Evolutionary conservation across 305 asterid genomes (phyloP).

Genomic region (Coffea humblotiana): DNA sequence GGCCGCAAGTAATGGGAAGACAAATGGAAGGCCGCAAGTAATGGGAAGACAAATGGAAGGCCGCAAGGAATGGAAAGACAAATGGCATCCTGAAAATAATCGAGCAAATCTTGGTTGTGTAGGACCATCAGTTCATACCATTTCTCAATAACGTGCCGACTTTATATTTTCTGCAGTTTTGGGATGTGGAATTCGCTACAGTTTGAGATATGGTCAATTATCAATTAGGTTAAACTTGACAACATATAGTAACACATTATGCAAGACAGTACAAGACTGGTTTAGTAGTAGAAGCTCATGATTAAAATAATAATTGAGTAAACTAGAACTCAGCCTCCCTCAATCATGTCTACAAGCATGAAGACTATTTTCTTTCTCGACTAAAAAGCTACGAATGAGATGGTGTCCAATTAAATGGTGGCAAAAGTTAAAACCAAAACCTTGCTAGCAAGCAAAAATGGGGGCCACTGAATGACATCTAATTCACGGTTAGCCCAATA

Average conservation of each 20-base stretch:
- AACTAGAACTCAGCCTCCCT: background rate
- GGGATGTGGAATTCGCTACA: too few species aligned
- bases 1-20: too few species aligned
- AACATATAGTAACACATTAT: background rate
- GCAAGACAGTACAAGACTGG: background rate
- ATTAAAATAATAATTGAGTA: background rate
- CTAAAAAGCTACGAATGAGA: background rate
- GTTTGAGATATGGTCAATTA: background rate
- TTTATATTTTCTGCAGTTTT: background rate
- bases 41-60: background rate
- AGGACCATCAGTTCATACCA: background rate
- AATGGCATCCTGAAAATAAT: background rate
- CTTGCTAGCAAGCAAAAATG: slow-evolving; percentile 99
- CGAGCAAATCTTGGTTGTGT: background rate
- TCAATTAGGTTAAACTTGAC: background rate
- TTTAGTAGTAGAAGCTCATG: background rate
- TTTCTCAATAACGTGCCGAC: background rate
- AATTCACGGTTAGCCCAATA: slow-evolving; percentile 98
- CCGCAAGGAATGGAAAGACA: background rate
- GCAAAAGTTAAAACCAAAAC: slow-evolving; percentile 37
- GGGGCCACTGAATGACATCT: slow-evolving; percentile 98
- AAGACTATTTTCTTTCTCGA: background rate
- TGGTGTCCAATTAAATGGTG: background rate
- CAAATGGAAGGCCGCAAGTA: background rate
- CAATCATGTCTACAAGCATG: background rate